Evolutionary conservation across 768 basidiomycete species (phyloP).

Genomic region (Saitozyma sp.): DNA sequence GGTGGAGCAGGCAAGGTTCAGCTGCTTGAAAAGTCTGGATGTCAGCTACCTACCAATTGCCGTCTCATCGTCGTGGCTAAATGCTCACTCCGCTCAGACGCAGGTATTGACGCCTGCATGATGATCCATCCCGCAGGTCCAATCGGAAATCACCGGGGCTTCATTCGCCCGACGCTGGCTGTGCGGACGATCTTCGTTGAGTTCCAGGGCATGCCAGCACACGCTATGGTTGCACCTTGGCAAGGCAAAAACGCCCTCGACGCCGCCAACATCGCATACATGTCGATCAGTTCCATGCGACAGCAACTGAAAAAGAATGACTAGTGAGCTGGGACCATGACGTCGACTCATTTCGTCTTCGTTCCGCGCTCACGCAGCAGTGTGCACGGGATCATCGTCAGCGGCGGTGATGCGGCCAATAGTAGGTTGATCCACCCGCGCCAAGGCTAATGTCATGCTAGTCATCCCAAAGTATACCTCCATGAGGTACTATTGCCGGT

Average conservation of each 20-base stretch:
- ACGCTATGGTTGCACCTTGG: slow-evolving; percentile 31
- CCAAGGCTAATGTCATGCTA: slow-evolving; percentile 42
- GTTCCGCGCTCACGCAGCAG: slow-evolving; percentile 10
- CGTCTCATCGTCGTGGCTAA: background rate
- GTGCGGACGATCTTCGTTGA: slow-evolving; percentile 17
- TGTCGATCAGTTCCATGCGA: slow-evolving; percentile 71
- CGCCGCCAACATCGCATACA: slow-evolving; percentile 83
- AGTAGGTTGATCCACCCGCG: slow-evolving; percentile 55
- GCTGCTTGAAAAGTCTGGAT: slow-evolving; percentile 28
- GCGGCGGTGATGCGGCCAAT: slow-evolving; percentile 68
- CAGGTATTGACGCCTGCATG: slow-evolving; percentile 31
- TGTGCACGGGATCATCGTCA: slow-evolving; percentile 73
- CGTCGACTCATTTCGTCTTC: background rate
- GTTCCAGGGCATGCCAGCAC: slow-evolving; percentile 31
- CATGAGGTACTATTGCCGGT: slow-evolving; percentile 74
- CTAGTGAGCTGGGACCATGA: slow-evolving; percentile 50
- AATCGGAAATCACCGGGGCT: slow-evolving; percentile 1
- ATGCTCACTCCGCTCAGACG: slow-evolving; percentile 9
- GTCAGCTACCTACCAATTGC: background rate
- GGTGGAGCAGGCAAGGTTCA: slow-evolving; percentile 38
- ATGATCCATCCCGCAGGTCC: slow-evolving; percentile 29
- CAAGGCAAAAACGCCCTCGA: slow-evolving; percentile 55
- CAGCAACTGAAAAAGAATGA: slow-evolving; percentile 83
- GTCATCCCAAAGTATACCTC: slow-evolving; percentile 72
- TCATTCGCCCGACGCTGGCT: slow-evolving; percentile 16